Base-by-base conservation (phyloP, 148 eudicot species). In the Vaccinium vitisidaea region DNA sequence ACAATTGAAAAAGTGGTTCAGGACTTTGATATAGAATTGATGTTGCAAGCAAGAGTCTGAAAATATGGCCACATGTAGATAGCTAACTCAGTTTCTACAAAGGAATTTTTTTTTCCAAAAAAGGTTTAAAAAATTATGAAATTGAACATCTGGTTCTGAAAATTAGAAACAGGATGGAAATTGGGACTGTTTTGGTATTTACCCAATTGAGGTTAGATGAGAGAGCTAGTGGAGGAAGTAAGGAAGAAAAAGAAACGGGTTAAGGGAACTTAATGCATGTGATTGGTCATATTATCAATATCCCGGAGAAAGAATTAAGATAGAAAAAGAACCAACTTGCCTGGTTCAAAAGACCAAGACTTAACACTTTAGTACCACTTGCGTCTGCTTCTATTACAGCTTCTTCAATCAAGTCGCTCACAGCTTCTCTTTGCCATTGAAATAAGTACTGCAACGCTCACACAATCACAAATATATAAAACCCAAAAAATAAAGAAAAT, bases 291-390 rank as follows among this genome's bases (percentile, higher is more conserved):
- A 49, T 0, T 77, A 0, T 12, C 7, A 50, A 32, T 27, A 14
- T 77, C 36, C 30, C 2, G 53, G 8, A 32, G 12, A 59, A 16
- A 14, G 27, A 2, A 12, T 12, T 54, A 43, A 83, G 69, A 32
- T 4, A 49, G 61, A 80, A 32, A 67, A 16, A 23, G 9, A 15
- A 55, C 48, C 12, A 80, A 86, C 92, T 78, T 90, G 82, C 96
- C 92, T 93, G 94, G 84, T 92, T 93, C 65, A 88, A 71, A 46
- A 93, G 86, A 15, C 96, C 94, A 18, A 93, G 90, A 87, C 91
- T 92, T 75, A 93, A 84, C 58, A 90, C 93, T 80, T 86, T 91
- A 54, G 84, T 83, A 75, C 91, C 90, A 75, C 82, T 91, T 12
- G 80, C 85, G 27, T 93, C 91, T 4, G 96, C 93, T 58, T 92